phyloP scores from a whole-genome alignment of 352 stramenopile species.

The Globisporangium echinulatum region DNA sequence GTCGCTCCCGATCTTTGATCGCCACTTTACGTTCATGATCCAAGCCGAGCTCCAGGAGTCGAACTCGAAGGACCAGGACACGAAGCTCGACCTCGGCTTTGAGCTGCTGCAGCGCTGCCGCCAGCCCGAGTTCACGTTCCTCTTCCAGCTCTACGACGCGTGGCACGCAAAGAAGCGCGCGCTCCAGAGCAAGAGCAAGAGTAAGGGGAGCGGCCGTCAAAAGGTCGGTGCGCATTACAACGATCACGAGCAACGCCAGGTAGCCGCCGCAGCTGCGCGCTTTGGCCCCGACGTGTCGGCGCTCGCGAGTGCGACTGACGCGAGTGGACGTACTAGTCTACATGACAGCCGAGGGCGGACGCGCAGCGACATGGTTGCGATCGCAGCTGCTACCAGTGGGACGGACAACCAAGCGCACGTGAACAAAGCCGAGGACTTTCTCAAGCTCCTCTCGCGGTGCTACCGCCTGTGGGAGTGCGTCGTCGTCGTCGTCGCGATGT shows the following conservation, averaged over 20 bases:
- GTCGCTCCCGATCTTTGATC: conserved; percentile 56
- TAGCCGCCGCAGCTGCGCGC: neutral
- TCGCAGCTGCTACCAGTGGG: neutral
- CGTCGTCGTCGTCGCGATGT: conserved; percentile 38
- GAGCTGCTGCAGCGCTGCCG: conserved; percentile 44
- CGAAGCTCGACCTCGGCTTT: conserved; percentile 48
- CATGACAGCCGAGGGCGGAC: no score
- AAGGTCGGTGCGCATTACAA: conserved; percentile 1
- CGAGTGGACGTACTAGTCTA: neutral
- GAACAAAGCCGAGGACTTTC: conserved; percentile 39
- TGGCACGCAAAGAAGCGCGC: conserved; percentile 20
- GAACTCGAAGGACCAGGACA: conserved; percentile 49
- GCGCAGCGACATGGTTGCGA: no score
- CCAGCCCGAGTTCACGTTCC: conserved; percentile 46
- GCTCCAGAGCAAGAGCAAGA: neutral
- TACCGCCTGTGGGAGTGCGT: conserved; percentile 55
- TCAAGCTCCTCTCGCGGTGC: conserved; percentile 35
- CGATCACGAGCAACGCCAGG: neutral
- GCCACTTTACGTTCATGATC: conserved; percentile 52
- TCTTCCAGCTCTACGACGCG: conserved; percentile 42
- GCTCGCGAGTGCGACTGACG: neutral
- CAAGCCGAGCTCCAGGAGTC: conserved; percentile 47
- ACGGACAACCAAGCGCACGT: neutral
- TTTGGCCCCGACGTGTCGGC: neutral
- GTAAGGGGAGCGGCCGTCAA: neutral